Conservation (phyloP, 495 filamentous ascomycete species). For the Lasiosphaeria hispida region DNA sequence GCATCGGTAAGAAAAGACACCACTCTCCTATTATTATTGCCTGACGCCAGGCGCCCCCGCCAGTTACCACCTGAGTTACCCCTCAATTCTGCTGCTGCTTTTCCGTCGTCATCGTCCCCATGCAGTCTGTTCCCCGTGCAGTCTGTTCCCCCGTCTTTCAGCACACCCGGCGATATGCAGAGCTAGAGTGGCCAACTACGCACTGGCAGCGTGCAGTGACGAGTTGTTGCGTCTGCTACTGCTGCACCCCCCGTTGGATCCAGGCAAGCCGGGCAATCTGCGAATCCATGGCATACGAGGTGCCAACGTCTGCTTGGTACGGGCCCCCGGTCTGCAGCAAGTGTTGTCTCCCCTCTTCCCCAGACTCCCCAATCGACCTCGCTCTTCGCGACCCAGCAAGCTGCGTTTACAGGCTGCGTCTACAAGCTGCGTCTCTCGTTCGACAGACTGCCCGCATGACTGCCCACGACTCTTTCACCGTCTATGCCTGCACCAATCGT, state of each 20-base stretch:
- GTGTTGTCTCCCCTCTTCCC: slow-evolving; percentile 28
- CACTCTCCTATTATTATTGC: neutral
- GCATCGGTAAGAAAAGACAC: slow-evolving; percentile 18
- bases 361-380: slow-evolving; percentile 6
- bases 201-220: neutral
- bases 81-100: neutral
- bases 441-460: slow-evolving; percentile 5
- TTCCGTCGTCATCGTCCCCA: too few species aligned
- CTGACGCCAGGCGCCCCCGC: neutral
- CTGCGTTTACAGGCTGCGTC: neutral
- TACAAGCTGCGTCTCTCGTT: neutral
- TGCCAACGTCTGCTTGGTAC: too few species aligned
- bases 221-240: neutral
- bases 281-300: too few species aligned
- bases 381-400: neutral
- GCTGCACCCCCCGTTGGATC: neutral
- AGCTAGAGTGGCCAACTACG: neutral
- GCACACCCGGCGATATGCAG: neutral
- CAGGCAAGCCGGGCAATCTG: too few species aligned
- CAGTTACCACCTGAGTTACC: neutral
- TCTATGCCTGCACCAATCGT: slow-evolving; percentile 12
- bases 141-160: too few species aligned
- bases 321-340: neutral
- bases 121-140: too few species aligned
- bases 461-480: neutral